Base-by-base conservation (phyloP, 2,329 filamentous ascomycete genomes). In the Proliferodiscus dingleyae region DNA sequence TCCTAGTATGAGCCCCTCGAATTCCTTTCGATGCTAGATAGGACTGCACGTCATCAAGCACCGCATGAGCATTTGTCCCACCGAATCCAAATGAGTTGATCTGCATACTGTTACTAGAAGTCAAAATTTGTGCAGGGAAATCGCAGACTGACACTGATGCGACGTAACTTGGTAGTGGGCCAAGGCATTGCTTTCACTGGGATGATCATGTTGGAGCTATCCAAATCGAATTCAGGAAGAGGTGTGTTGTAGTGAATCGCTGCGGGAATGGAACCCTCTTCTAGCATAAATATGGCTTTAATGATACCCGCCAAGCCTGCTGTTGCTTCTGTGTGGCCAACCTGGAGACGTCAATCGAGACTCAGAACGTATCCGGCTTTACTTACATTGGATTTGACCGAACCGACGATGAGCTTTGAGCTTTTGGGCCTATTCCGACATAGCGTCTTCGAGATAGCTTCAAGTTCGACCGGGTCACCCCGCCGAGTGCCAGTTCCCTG, bases 181-280 rank as follows among this genome's bases (percentile, higher is more conserved):
- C 45, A 54, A 9, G 50, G 39, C 6, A 33, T 40, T 24, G 30
- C 24, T 2, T 40, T 37, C 1, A 18, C 28, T 13, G 49, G 49
- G 11, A 51, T 33, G n/a, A 18, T 8, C 2, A 43, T 23, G 19
- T 42, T 40, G 5, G 1, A 28, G 1, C 21, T n/a, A 15, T 47
- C 33, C 7, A 42, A 42, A 10, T 16, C 36, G 34, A 54, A 50
- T 7, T 42, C 54, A 0, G 61, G 53, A 36, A 71, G 71, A 2
- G 60, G 50, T 9, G 51, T 63, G 13, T 62, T 53, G 34, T 69
- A 51, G 11, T 39, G 16, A 13, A 52, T 43, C 21, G 50, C 52
- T 5, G 57, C 52, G 1, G 51, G 58, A 15, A 61, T 56, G 5
- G 43, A 40, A 9, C 47, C 49, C 6, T 51, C 42, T 30, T 60